phyloP scores from a whole-genome alignment of 139 green algal genomes.

The Chlorella sorokiniana region DNA sequence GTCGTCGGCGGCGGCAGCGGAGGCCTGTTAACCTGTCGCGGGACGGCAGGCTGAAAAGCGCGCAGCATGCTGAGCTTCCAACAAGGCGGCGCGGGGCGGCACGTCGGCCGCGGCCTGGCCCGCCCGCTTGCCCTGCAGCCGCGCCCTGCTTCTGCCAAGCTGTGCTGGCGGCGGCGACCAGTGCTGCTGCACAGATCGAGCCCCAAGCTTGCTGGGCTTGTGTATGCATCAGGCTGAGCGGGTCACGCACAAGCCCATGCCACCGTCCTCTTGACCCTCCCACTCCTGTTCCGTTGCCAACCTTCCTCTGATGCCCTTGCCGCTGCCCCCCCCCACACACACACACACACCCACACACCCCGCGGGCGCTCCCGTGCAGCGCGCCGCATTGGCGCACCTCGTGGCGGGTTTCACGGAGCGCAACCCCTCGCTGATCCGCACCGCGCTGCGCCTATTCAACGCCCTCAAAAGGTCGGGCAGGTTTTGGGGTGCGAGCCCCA shows the following conservation, averaged over 20 bases:
- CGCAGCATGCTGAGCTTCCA: too few species aligned
- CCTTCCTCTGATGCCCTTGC: neutral
- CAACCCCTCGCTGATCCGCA: conserved; percentile 55
- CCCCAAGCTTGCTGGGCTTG: too few species aligned
- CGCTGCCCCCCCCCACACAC: too few species aligned
- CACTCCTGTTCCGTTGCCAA: neutral
- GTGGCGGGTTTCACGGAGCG: conserved; percentile 63
- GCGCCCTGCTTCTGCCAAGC: too few species aligned
- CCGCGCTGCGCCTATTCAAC: conserved; percentile 25
- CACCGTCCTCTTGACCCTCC: neutral
- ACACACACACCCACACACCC: neutral
- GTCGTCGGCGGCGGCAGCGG: neutral
- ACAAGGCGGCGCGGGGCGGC: too few species aligned
- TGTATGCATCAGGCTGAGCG: too few species aligned
- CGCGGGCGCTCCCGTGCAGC: conserved; percentile 46
- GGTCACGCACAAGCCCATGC: too few species aligned
- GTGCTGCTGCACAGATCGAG: too few species aligned
- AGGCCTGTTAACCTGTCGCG: too few species aligned
- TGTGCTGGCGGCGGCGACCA: neutral
- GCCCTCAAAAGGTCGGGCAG: neutral
- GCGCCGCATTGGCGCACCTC: conserved; percentile 58
- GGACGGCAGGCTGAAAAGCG: too few species aligned
- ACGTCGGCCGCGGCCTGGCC: too few species aligned
- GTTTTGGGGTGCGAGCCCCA: neutral
- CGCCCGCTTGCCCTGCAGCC: too few species aligned